These are phyloP conservation scores for Blastocystis sp. DNA, from an alignment of 352 stramenopile genomes.

Conservation along the genomic window DNA sequence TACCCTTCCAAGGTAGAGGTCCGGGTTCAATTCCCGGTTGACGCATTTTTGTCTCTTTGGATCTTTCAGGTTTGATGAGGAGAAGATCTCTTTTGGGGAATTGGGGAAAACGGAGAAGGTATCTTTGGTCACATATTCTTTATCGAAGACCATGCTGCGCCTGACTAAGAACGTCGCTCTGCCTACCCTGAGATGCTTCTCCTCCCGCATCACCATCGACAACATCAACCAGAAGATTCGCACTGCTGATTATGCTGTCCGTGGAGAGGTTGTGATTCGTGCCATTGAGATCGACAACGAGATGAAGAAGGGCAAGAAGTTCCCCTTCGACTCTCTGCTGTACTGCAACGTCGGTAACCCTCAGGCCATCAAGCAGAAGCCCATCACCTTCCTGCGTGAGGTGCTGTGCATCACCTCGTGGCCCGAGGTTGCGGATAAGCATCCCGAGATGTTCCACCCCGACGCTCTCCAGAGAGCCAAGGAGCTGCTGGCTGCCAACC, in stretches of 20 bases:
- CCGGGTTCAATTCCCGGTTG: too few species aligned
- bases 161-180: background rate
- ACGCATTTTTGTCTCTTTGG: too few species aligned
- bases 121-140: too few species aligned
- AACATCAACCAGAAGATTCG: conserved; percentile 25
- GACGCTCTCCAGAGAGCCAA: conserved; percentile 54
- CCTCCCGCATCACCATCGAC: background rate
- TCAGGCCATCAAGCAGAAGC: conserved; percentile 77
- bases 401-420: conserved; percentile 70
- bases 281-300: conserved; percentile 38
- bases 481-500: conserved; percentile 64
- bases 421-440: conserved; percentile 27
- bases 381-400: conserved; percentile 80
- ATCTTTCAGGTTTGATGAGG: too few species aligned
- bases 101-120: too few species aligned
- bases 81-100: too few species aligned
- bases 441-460: conserved; percentile 44
- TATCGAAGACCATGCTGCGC: too few species aligned
- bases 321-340: conserved; percentile 75
- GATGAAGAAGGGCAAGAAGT: conserved; percentile 63
- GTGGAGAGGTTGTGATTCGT: conserved; percentile 41
- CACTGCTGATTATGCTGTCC: conserved; percentile 29
- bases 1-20: too few species aligned
- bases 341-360: conserved; percentile 85
- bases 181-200: conserved; percentile 8